Evolutionary conservation across 805 yeast genomes (phyloP).

Genomic region (Yamadazyma kitorensis): DNA sequence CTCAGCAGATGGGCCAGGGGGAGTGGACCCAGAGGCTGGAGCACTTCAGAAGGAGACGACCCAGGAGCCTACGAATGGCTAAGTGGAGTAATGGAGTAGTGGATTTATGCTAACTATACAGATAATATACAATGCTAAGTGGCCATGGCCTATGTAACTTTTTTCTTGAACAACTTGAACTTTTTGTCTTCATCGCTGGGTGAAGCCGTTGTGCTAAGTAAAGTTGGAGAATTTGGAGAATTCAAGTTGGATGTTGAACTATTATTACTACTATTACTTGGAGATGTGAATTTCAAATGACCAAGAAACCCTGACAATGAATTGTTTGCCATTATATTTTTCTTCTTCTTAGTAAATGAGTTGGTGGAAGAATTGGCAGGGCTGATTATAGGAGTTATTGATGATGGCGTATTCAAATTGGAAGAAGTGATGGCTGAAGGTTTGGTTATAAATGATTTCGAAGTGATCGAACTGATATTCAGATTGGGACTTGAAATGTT

Average conservation of each 20-base stretch:
- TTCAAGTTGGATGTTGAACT: slow-evolving; percentile 2
- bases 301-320: slow-evolving; percentile 16
- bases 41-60: too few species aligned
- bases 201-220: too few species aligned
- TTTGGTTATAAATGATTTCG: too few species aligned
- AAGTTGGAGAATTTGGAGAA: too few species aligned
- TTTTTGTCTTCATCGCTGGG: slow-evolving; percentile 10
- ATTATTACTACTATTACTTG: slow-evolving; percentile 2
- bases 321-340: slow-evolving; percentile 1
- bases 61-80: too few species aligned
- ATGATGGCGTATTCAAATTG: too few species aligned
- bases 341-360: slow-evolving; percentile 5
- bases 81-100: too few species aligned
- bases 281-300: slow-evolving; percentile 12
- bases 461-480: too few species aligned
- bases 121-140: slow-evolving; percentile 2
- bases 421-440: too few species aligned
- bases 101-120: too few species aligned
- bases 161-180: slow-evolving; percentile 11
- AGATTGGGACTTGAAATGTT: too few species aligned
- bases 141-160: background rate
- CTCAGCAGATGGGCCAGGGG: background rate
- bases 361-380: slow-evolving; percentile 4
- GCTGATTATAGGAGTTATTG: slow-evolving; percentile 5
- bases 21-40: too few species aligned